Base-by-base conservation (phyloP, 2,329 filamentous ascomycete genomes). In the Thermothelomyces thermophilus region DNA sequence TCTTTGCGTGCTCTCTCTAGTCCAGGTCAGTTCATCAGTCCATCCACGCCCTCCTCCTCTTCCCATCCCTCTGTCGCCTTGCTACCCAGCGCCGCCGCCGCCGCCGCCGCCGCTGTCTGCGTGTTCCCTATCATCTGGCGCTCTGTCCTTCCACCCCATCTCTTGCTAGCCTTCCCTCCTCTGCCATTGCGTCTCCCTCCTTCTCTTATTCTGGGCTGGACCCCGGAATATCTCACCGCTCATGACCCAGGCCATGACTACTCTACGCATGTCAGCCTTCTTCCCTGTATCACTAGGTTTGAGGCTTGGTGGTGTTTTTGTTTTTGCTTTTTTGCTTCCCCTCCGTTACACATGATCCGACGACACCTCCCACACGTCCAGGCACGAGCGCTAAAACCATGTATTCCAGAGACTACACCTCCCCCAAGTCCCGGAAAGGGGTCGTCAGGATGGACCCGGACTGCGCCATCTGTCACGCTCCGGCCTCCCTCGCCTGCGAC, bases 361-460 rank as follows among this genome's bases (percentile, higher is more conserved):
- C 34, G 7, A 22, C 35, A n/a, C 26, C 41, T 22, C 41, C 33
- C 36, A 22, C 28, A 56, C 53, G 50, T 58, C 54, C 51, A 37
- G 51, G 44, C 53, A 56, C 47, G 58, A 61, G 59, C 61, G 60
- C 63, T 66, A 58, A 64, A 50, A 61, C 46, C 54, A 79, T 79
- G 74, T 73, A 73, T 70, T 56, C 66, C 63, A 77, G 70, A 71
- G 70, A 72, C 49, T 62, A 66, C 55, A 67, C 69, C 47, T 60
- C 65, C 53, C 5, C 24, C 24, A 70, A 69, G 59, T 59, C 63
- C 60, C 69, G 70, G 60, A 77, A 75, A 66, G 64, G 70, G 54
- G 60, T 76, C 64, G 73, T 77, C 65, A 82, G 74, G 66, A 84
- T 84, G 79, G 82, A 85, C 61, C 82, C 82, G 37, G 79, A 84